Base-by-base conservation (phyloP, 179 eudicot species). In the Sideroxylon spinosum region DNA sequence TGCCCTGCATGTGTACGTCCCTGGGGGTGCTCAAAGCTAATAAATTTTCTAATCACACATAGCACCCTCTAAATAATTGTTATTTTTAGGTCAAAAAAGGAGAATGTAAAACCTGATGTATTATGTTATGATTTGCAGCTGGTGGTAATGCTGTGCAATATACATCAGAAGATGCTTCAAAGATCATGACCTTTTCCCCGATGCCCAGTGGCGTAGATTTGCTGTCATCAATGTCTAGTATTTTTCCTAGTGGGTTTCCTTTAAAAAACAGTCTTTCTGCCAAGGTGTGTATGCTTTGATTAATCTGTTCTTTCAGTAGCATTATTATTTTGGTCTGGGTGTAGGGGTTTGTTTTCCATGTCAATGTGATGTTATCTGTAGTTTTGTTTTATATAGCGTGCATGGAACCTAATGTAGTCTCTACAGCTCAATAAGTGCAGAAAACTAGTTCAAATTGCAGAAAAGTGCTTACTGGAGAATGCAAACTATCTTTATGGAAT, bases 351-450 rank as follows among this genome's bases (percentile, higher is more conserved):
- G 44, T 37, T 37, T 37, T 37, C 44, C 44, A 37, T 3, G 44
- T 37, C 3, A 37, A 37, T 37, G 44, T 37, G 44, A 37, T 37
- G 44, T 37, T 37, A 37, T 37, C 44, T 37, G 44, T 37, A 6
- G 44, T 37, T 37, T 37, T 37, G 44, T 37, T 1, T 37, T 37
- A 37, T 37, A 37, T 37, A 37, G 44, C 44, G 44, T 37, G 44
- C 4, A 14, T 59, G 22, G 68, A 79, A 55, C 70, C 28, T 74
- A 37, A 66, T 82, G 81, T 59, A 20, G 74, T 73, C 77, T 68
- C 78, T 55, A 68, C 90, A 93, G 98, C 87, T 84, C 81, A 86
- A 85, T 63, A 91, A 89, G 87, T 90, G 93, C 91, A 88, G 87
- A 80, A 88, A 90, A 80, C 85, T 95, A 80, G 77, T 91, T 74